These are phyloP conservation scores for Cyclotella baltica DNA, from an alignment of 108 stramenopile species.

Conservation along the genomic window DNA sequence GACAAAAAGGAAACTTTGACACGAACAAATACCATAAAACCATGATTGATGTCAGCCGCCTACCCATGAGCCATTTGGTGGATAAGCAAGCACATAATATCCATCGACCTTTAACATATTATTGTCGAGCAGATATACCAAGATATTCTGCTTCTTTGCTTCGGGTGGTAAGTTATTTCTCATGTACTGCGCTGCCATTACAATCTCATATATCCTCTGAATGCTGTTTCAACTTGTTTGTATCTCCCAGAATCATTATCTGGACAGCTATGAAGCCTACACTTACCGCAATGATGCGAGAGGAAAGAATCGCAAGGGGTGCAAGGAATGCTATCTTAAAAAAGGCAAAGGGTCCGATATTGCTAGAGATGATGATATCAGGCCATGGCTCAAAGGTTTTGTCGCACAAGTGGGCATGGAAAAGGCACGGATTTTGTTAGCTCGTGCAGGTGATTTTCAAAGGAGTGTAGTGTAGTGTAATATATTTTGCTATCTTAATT, in stretches of 20 bases:
- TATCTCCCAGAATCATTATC: constrained; percentile 54
- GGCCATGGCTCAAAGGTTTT: constrained; percentile 46
- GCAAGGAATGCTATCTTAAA: constrained; percentile 8
- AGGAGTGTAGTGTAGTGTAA: neutral
- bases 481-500: too few relatives aligned
- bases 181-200: too few relatives aligned
- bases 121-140: constrained; percentile 27
- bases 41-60: constrained; percentile 62
- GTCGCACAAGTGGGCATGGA: constrained; percentile 2
- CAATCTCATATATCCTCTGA: too few relatives aligned
- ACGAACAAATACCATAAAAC: constrained; percentile 63
- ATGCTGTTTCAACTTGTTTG: neutral
- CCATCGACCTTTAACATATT: constrained; percentile 16
- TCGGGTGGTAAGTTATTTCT: neutral
- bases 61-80: constrained; percentile 49
- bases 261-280: constrained; percentile 64
- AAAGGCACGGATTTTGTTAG: constrained; percentile 6
- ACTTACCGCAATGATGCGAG: constrained; percentile 65
- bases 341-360: constrained; percentile 2
- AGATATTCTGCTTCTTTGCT: neutral
- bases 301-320: constrained; percentile 1
- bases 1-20: constrained; percentile 26
- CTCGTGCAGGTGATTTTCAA: neutral
- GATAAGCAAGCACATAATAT: constrained; percentile 16
- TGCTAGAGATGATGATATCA: constrained; percentile 49